Evolutionary conservation across 768 basidiomycete genomes (phyloP).

Genomic region (Termitomyces sp.): DNA sequence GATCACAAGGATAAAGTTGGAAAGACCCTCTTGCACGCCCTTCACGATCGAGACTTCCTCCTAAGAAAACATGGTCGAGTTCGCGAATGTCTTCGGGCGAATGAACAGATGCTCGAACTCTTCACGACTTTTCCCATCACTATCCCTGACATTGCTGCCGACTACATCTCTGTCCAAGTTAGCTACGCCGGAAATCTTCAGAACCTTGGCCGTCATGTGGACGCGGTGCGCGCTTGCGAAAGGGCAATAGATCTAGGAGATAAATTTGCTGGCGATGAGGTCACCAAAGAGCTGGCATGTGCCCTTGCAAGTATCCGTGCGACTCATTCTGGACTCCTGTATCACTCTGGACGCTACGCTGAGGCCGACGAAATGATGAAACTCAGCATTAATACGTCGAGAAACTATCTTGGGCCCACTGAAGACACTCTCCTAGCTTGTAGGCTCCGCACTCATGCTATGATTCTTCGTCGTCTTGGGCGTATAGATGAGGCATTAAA

Average conservation of each 20-base stretch:
- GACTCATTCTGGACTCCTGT: not conserved
- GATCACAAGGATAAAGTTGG: slow-evolving; percentile 2
- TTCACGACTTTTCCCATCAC: slow-evolving; percentile 1
- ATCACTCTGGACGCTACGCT: slow-evolving; percentile 1
- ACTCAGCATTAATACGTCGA: not conserved
- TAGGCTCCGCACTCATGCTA: not conserved
- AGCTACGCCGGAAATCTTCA: slow-evolving; percentile 5
- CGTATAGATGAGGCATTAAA: slow-evolving; percentile 6
- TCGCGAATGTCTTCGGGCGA: slow-evolving; percentile 1
- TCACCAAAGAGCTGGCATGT: not conserved
- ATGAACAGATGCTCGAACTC: not conserved
- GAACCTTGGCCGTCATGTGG: slow-evolving; percentile 1
- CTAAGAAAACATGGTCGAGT: slow-evolving; percentile 6
- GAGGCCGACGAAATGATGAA: slow-evolving; percentile 4
- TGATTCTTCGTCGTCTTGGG: not conserved
- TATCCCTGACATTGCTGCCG: not conserved
- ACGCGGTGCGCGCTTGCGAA: slow-evolving; percentile 1
- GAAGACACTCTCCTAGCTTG: slow-evolving; percentile 6
- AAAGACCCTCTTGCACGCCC: not conserved
- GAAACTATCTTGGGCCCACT: not conserved
- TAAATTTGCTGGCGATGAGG: not conserved
- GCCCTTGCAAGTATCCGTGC: not conserved
- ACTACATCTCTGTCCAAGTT: not conserved
- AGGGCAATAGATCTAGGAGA: slow-evolving; percentile 2
- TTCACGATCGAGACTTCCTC: slow-evolving; percentile 1